These are phyloP conservation scores for Candida silvicultrix DNA, from an alignment of 805 yeast species.

Conservation along the genomic window DNA sequence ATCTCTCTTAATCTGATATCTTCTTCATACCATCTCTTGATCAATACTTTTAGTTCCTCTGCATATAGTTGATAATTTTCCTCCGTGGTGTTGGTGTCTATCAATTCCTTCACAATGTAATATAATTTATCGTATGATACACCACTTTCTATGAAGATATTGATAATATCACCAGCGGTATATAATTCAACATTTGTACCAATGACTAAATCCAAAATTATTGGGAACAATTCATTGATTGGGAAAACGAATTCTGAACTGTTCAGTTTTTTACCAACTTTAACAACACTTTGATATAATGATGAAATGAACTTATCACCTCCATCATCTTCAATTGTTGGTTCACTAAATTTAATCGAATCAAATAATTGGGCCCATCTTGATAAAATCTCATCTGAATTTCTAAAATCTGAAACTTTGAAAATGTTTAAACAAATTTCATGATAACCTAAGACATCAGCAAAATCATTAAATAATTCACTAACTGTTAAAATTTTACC, in stretches of 20 bases:
- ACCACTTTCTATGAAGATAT: constrained; percentile 59
- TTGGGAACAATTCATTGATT: constrained; percentile 58
- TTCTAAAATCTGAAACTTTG: constrained; percentile 80
- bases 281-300: constrained; percentile 22
- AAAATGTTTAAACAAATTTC: constrained; percentile 75
- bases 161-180: constrained; percentile 47
- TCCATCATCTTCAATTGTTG: constrained; percentile 3
- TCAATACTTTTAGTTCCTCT: constrained; percentile 57
- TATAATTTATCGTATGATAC: constrained; percentile 60
- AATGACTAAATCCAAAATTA: constrained; percentile 51
- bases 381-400: constrained; percentile 71
- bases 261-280: constrained; percentile 57
- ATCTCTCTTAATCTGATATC: constrained; percentile 60
- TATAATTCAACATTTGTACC: constrained; percentile 29
- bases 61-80: constrained; percentile 41
- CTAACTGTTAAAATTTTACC: constrained; percentile 62
- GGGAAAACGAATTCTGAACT: constrained; percentile 80
- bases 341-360: constrained; percentile 27
- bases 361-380: constrained; percentile 76
- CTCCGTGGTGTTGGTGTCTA: constrained; percentile 53
- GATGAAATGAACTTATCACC: constrained; percentile 1
- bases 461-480: constrained; percentile 78
- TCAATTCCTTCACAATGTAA: constrained; percentile 53
- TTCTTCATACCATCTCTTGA: constrained; percentile 58
- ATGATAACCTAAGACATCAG: constrained; percentile 83